phyloP scores from a whole-genome alignment of 306 rosid genomes.

The Canavalia ensiformis region DNA sequence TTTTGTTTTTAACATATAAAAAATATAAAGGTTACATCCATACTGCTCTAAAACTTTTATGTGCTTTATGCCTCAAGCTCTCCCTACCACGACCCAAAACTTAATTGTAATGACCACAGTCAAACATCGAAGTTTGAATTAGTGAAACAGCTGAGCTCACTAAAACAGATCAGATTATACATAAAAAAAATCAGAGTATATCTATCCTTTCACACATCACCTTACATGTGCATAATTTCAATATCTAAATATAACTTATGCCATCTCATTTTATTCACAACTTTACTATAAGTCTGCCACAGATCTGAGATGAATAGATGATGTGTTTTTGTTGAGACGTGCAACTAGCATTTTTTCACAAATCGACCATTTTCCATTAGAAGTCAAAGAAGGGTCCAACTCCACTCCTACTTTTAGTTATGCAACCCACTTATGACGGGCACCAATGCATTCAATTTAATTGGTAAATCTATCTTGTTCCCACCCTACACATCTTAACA shows the following conservation, averaged over 20 bases:
- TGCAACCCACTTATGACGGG: neutral
- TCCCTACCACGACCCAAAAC: no score
- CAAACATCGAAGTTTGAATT: no score
- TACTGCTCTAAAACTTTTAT: no score
- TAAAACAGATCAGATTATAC: neutral
- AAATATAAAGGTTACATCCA: no score
- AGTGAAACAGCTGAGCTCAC: no score
- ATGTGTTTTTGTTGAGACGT: neutral
- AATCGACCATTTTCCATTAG: neutral
- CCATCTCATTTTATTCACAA: neutral
- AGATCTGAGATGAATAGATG: no score
- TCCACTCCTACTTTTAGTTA: neutral
- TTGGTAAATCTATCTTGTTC: neutral
- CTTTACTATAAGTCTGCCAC: neutral
- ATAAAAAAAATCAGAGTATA: neutral
- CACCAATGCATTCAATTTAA: neutral
- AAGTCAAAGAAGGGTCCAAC: no score
- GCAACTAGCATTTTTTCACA: neutral
- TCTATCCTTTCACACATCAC: neutral
- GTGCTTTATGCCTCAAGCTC: no score
- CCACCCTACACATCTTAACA: no score
- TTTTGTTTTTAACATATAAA: no score
- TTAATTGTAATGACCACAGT: no score
- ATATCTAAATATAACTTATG: neutral
- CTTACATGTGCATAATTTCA: neutral